Conservation (phyloP, 2,329 filamentous ascomycete genomes). For the Colletotrichum sp. region DNA sequence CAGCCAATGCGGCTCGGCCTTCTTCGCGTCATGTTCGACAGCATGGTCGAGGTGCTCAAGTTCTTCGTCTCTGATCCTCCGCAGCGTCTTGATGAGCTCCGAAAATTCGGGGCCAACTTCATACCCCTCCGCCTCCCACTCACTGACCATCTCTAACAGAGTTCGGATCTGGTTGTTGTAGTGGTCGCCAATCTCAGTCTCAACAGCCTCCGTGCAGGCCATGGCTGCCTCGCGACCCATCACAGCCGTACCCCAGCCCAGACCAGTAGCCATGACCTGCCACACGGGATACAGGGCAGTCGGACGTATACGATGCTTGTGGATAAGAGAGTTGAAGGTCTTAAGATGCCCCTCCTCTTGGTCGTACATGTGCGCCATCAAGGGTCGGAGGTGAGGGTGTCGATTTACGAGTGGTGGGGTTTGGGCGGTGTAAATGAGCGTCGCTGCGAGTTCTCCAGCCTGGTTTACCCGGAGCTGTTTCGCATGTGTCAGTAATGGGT, state of each 20-base stretch:
- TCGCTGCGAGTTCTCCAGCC: conserved; percentile 95
- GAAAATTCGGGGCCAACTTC: conserved; percentile 80
- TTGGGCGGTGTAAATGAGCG: conserved; percentile 91
- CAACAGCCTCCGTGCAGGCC: conserved; percentile 98
- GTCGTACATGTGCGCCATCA: conserved; percentile 98
- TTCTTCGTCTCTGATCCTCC: conserved; percentile 92
- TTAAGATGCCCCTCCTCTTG: conserved; percentile 89
- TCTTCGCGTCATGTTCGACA: conserved; percentile 89
- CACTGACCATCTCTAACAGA: conserved; percentile 79
- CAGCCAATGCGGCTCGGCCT: conserved; percentile 88
- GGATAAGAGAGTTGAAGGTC: conserved; percentile 84
- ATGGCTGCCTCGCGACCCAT: conserved; percentile 94
- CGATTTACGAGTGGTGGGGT: conserved; percentile 79
- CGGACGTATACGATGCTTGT: conserved; percentile 87
- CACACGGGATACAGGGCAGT: conserved; percentile 93
- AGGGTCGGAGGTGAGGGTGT: conserved; percentile 84
- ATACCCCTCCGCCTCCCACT: conserved; percentile 79
- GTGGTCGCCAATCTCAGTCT: conserved; percentile 96
- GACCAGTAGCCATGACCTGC: conserved; percentile 77
- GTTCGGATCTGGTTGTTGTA: conserved; percentile 91
- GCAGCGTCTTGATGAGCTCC: conserved; percentile 74
- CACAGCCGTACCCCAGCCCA: conserved; percentile 89
- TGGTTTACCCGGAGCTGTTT: conserved; percentile 89
- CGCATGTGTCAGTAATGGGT: background rate
- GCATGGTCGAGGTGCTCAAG: conserved; percentile 96